phyloP scores from a whole-genome alignment of 2,329 filamentous ascomycete genomes.

The Fusarium nanum region DNA sequence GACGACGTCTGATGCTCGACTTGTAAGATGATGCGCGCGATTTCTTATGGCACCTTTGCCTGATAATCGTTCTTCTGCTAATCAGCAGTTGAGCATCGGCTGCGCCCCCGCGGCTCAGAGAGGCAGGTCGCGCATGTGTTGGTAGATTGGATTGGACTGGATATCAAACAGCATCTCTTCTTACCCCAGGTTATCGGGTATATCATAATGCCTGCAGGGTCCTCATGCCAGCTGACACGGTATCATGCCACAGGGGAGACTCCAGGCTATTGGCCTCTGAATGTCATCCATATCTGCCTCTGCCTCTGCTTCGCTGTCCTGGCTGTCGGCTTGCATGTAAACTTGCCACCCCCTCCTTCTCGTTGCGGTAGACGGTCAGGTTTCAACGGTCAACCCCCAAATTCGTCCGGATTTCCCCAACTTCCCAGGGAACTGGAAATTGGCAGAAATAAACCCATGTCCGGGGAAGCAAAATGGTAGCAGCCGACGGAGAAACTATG shows the following conservation, averaged over 20 bases:
- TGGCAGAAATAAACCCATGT: constrained; percentile 19
- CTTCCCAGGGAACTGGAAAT: constrained; percentile 27
- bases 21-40: constrained; percentile 2
- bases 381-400: constrained; percentile 25
- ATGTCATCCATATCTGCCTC: not conserved
- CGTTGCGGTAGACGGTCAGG: not conserved
- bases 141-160: not conserved
- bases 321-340: constrained; percentile 4
- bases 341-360: constrained; percentile 14
- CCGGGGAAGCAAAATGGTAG: constrained; percentile 23
- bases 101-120: constrained; percentile 19
- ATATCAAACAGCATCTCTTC: constrained; percentile 6
- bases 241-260: constrained; percentile 28
- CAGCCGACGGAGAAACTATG: constrained; percentile 42
- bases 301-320: constrained; percentile 17
- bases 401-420: constrained; percentile 38
- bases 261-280: constrained; percentile 13
- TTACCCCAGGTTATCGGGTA: constrained; percentile 34
- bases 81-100: constrained; percentile 20
- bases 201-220: constrained; percentile 16
- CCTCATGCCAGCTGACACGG: constrained; percentile 30
- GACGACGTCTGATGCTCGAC: not conserved
- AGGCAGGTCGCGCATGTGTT: constrained; percentile 15
- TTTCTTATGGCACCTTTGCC: constrained; percentile 1
- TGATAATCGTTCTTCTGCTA: constrained; percentile 5